Evolutionary conservation across 257 asterid genomes (phyloP), one percentile per base, ranked within the genome.

Genomic region (Nicotiana tabacum): DNA sequence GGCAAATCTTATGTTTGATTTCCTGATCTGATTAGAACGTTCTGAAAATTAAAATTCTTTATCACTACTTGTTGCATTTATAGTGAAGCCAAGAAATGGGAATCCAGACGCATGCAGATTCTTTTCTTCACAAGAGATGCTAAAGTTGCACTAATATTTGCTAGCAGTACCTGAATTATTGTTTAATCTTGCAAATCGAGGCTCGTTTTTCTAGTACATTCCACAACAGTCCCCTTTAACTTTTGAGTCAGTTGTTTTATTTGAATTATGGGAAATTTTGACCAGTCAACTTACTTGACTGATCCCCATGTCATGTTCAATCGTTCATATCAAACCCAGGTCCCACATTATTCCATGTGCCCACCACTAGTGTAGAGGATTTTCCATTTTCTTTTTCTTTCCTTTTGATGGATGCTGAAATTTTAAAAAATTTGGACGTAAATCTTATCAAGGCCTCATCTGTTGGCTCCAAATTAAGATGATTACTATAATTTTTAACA

Each of bases 81-180:
- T 69, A 9, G 32, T 4, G 35, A 24, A 72, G 57, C 5, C 57
- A 13, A 13, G 57, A 51, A 51, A 51, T 77, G 81, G 82, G 32
- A 65, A 56, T 77, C 78, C 58, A 55, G 80, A 27, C 43, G 80
- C 80, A 74, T 74, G 80, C 79, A 82, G 88, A 87, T 91, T 87
- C 91, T 88, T 90, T 90, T 85, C 88, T 89, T 88, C 58, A 57
- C 64, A 57, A 53, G 56, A 35, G 80, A 65, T 65, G 39, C 84
- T 84, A 82, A 65, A 64, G 69, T 65, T 30, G 43, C 1, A 29
- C 39, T 64, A 4, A 4, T 64, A 64, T 27, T 11, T 27, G 17
- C 5, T 24, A 4, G 66, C 13, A 8, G 16, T 33, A 33, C 15
- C 3, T 67, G 5, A 4, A 72, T 72, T 12, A 46, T 48, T 6